Evolutionary conservation across 164 flowering plant species (phyloP).

Genomic region (Echeveria elegans): DNA sequence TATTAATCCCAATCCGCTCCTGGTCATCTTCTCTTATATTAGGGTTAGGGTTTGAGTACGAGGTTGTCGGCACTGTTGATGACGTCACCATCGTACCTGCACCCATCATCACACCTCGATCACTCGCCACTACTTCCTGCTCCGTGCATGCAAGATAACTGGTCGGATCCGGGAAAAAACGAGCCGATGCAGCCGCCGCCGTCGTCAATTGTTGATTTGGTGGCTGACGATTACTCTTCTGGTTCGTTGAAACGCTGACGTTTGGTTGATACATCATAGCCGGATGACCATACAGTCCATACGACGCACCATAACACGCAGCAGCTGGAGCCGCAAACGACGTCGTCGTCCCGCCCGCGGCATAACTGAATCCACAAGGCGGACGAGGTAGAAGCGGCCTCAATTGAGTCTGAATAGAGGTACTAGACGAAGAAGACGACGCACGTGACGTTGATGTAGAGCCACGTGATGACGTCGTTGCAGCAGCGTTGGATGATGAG

Average conservation of each 20-base stretch:
- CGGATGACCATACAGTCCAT: constrained; percentile 3
- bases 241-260: constrained; percentile 2
- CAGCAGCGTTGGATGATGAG: constrained; percentile 8
- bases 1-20: background rate
- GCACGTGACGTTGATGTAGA: background rate
- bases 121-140: background rate
- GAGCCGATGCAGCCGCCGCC: background rate
- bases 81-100: background rate
- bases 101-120: background rate
- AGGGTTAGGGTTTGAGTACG: constrained; percentile 13
- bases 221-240: background rate
- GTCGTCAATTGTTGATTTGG: constrained; percentile 9
- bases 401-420: constrained; percentile 5
- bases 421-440: constrained; percentile 13
- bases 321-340: background rate
- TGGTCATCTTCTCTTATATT: background rate
- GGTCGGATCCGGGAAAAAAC: constrained; percentile 1
- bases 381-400: constrained; percentile 12
- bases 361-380: background rate
- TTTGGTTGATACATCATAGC: constrained; percentile 19
- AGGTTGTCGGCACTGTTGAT: constrained; percentile 3
- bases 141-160: background rate
- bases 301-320: constrained; percentile 10
- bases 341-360: constrained; percentile 5
- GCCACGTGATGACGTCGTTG: constrained; percentile 30